phyloP scores from a whole-genome alignment of 176 grass and related monocot genomes.

The Sorghum bicolor region Sorghum_bicolor_NCBIv3 NC_012873.2:446501-447000 shows the following conservation, averaged over 20 bases:
- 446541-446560: neutral
- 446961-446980: constrained; percentile 84
- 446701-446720: constrained; percentile 14
- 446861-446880: neutral
- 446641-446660: constrained; percentile 85
- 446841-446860: constrained; percentile 2
- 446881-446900: constrained; percentile 60
- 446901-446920: constrained; percentile 99
- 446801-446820: neutral
- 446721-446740: neutral
- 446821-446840: neutral
- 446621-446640: constrained; percentile 87
- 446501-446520: constrained; percentile 41
- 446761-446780: neutral
- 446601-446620: constrained; percentile 84
- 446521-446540: constrained; percentile 8
- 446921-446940: constrained; percentile 95
- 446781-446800: neutral
- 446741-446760: neutral
- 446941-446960: constrained; percentile 98
- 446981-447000: constrained; percentile 64
- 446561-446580: constrained; percentile 1
- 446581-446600: constrained; percentile 16
- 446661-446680: constrained; percentile 88
- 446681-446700: constrained; percentile 48